Conservation (phyloP, 495 filamentous ascomycete genomes). For the Tuber umbilicatum region DNA sequence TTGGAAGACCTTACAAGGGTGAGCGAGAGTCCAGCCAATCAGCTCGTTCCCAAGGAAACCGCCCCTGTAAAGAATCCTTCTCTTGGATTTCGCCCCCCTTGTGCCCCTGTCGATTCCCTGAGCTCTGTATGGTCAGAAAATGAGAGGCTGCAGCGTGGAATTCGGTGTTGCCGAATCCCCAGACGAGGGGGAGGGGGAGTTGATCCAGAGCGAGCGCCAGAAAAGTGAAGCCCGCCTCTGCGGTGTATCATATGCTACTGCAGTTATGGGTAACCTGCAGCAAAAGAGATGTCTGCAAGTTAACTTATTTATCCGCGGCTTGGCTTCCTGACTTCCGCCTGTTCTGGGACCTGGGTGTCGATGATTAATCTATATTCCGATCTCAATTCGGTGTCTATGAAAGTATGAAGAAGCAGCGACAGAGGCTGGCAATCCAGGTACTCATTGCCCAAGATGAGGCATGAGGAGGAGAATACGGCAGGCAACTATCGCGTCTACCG, state of each 20-base stretch:
- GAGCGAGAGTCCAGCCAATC: slow-evolving; percentile 29
- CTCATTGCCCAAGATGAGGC: slow-evolving; percentile 10
- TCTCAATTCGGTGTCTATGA: background rate
- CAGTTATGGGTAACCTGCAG: slow-evolving; percentile 30
- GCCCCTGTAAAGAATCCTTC: slow-evolving; percentile 35
- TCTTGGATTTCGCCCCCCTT: slow-evolving; percentile 25
- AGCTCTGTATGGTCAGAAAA: slow-evolving; percentile 16
- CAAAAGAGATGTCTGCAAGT: slow-evolving; percentile 10
- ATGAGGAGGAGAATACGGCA: slow-evolving; percentile 1
- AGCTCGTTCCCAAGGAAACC: slow-evolving; percentile 19
- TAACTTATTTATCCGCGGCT: slow-evolving; percentile 38
- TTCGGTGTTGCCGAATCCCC: slow-evolving; percentile 39
- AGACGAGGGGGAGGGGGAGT: slow-evolving; percentile 23
- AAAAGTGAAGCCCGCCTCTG: slow-evolving; percentile 12
- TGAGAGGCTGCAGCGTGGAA: slow-evolving; percentile 17
- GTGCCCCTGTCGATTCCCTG: slow-evolving; percentile 15
- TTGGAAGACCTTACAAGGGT: slow-evolving; percentile 19
- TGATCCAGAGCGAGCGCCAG: background rate
- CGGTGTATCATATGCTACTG: slow-evolving; percentile 23
- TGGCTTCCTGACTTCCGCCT: slow-evolving; percentile 31
- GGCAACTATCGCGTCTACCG: slow-evolving; percentile 13
- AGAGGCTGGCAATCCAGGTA: slow-evolving; percentile 24
- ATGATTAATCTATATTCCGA: slow-evolving; percentile 16
- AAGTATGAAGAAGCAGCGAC: slow-evolving; percentile 16
- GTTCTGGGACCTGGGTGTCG: slow-evolving; percentile 20